phyloP scores from a whole-genome alignment of 192 early-diverging fungal species.

The Geranomyces variabilis region DNA sequence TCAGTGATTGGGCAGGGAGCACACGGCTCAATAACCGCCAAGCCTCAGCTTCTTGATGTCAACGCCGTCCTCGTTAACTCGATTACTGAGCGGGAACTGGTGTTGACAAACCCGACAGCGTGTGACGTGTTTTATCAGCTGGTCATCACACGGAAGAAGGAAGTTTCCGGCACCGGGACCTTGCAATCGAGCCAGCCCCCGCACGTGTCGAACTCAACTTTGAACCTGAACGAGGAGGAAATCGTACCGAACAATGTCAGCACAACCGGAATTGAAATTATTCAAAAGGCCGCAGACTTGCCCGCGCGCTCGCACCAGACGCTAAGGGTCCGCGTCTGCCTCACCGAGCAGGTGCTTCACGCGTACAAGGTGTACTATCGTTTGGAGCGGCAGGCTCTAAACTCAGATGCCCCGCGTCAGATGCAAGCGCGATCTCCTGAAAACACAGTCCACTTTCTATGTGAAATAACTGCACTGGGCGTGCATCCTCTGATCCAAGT shows the following conservation, averaged over 20 bases:
- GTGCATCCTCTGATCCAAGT: conserved; percentile 57
- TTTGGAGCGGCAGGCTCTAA: conserved; percentile 29
- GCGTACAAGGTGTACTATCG: conserved; percentile 45
- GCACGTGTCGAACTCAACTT: background rate
- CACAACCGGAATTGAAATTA: conserved; percentile 44
- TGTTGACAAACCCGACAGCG: conserved; percentile 50
- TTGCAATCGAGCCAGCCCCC: background rate
- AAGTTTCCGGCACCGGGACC: background rate
- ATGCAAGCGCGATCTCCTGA: background rate
- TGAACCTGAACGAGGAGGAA: background rate
- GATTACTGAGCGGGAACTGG: conserved; percentile 49
- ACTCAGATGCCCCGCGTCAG: background rate
- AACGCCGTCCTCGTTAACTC: conserved; percentile 58
- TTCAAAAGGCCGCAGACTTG: conserved; percentile 34
- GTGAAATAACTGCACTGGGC: conserved; percentile 46
- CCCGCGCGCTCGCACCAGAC: conserved; percentile 54
- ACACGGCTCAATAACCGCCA: conserved; percentile 37
- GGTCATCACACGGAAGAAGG: conserved; percentile 23
- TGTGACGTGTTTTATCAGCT: conserved; percentile 56
- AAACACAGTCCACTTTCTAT: conserved; percentile 34
- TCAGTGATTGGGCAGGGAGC: conserved; percentile 52
- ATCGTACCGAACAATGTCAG: conserved; percentile 26
- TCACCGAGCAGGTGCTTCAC: conserved; percentile 42
- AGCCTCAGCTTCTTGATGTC: conserved; percentile 47
- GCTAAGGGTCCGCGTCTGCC: conserved; percentile 46